Evolutionary conservation across 2,329 filamentous ascomycete genomes (phyloP), one percentile per base, ranked within the genome.

Genomic region (Fusarium goolgardi): DNA sequence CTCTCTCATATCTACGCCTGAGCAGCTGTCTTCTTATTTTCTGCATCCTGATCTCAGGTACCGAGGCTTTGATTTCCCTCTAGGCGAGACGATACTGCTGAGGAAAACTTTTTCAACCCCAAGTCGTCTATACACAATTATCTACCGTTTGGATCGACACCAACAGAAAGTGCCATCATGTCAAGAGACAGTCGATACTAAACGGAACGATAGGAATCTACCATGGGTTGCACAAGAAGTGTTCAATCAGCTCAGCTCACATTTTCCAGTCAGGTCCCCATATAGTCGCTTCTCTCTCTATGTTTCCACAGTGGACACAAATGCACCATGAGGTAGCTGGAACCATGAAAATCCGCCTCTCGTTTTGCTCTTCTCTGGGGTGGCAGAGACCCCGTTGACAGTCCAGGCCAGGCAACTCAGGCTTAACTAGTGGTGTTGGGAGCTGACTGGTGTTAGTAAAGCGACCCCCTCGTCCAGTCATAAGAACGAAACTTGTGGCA

Each of bases 81-180:
- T 27, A 51, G 18, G 9, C 34, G n/a, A 40, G n/a, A 15, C 35
- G n/a, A 13, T 21, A 35, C 25, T 12, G n/a, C 53, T 51, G 55
- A 56, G 34, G 41, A 60, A 59, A 34, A 32, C 35, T 35, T 50
- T 29, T 25, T 52, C 21, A 12, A 44, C 31, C 12, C 55, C 59
- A 41, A 52, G 51, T 46, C 55, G 51, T 57, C 44, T 54, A 41
- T 43, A 29, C 31, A 62, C 34, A 44, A 25, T 45, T 62, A 69
- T 73, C 59, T 70, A 59, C 67, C 59, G 60, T 50, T 44, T 51
- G 59, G 60, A 71, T 73, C 58, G 53, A 69, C 62, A 54, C 62
- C 62, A 63, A 56, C 63, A 65, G 56, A 40, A 56, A 41, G 39
- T 61, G 10, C 31, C 51, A 50, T 58, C 43, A 55, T 62, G 41